phyloP scores from a whole-genome alignment of 2,329 filamentous ascomycete genomes.

The Lithohypha guttulata region DNA sequence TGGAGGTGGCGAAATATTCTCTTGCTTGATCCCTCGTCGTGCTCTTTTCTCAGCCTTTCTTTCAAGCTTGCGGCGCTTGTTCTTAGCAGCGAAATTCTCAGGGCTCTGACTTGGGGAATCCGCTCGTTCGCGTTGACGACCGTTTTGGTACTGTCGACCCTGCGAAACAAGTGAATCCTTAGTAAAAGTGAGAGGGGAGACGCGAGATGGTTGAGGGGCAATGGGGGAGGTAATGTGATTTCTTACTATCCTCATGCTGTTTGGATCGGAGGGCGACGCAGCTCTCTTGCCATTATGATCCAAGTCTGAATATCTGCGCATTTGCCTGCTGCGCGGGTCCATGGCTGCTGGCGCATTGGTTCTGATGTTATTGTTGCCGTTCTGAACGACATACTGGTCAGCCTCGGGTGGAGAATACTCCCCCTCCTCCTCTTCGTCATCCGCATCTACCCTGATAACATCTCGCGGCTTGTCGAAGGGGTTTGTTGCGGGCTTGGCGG shows the following conservation, averaged over 20 bases:
- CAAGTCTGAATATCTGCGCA: slow-evolving; percentile 21
- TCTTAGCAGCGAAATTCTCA: slow-evolving; percentile 32
- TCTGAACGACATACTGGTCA: slow-evolving; percentile 25
- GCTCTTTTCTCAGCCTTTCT: slow-evolving; percentile 27
- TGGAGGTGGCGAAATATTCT: slow-evolving; percentile 51
- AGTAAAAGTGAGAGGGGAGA: slow-evolving; percentile 45
- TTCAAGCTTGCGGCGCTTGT: slow-evolving; percentile 43
- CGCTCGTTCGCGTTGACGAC: slow-evolving; percentile 24
- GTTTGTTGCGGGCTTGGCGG: slow-evolving; percentile 3
- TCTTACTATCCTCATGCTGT: slow-evolving; percentile 57
- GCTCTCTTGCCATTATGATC: slow-evolving; percentile 18
- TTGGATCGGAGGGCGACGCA: slow-evolving; percentile 21
- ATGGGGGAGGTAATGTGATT: slow-evolving; percentile 63
- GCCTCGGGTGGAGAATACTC: slow-evolving; percentile 40
- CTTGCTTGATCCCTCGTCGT: slow-evolving; percentile 44
- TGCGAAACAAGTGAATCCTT: slow-evolving; percentile 44
- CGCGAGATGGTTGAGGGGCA: slow-evolving; percentile 65
- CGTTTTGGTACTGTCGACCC: slow-evolving; percentile 41
- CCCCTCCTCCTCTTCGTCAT: slow-evolving; percentile 34
- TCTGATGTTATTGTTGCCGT: slow-evolving; percentile 9
- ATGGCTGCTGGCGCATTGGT: slow-evolving; percentile 17
- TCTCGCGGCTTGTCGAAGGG: slow-evolving; percentile 4
- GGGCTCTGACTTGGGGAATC: slow-evolving; percentile 13
- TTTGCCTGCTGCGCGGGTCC: slow-evolving; percentile 19
- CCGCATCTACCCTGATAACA: slow-evolving; percentile 16